Evolutionary conservation across 192 early-diverging fungal genomes (phyloP), one percentile per base, ranked within the genome.

Genomic region (Gaertneriomyces semiglobifer): DNA sequence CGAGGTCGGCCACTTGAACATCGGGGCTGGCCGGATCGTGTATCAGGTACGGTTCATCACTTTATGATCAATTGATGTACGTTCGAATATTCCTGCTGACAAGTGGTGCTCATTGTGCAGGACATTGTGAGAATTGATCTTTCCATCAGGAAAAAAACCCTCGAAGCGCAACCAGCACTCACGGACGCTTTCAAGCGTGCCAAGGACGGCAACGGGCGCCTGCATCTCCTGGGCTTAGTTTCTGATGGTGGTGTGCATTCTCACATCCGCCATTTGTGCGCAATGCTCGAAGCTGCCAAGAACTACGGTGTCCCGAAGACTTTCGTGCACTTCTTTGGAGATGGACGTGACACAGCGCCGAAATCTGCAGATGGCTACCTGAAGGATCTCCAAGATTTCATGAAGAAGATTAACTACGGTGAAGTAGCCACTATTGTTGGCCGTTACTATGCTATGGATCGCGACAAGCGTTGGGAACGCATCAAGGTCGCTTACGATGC

Each of bases 401-500:
- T 84, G 18, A 76, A 38, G 58, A 57, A 41, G 62, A 73, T 77
- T 54, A 55, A 68, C 19, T 98, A 94, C 78, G 95, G 96, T 62
- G 81, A 81, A 67, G 52, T 99, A n/a, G 95, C 96, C 11, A 94
- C 93, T 40, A 87, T 98, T 57, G 81, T 88, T 9, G 98, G 98
- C 33, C 88, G 98, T 53, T 99, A 99, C 88, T 99, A 97, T 74
- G 96, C 96, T 60, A 99, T 99, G 98, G 98, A 99, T 77, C 92
- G 98, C 75, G 98, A 99, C 79, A 99, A 99, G 88, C 90, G 98
- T 63, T 99, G 98, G 98, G 98, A 99, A 84, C 88, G 98, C 58
- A 74, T 98, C 54, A 87, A 95, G 84, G 77, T 94, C 44, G 98
- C 98, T 42, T 89, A 95, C 69, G 94, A 99, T 54, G 93, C 83